Base-by-base conservation (phyloP, 192 early-diverging fungal genomes). In the Backusella australiensis region DNA sequence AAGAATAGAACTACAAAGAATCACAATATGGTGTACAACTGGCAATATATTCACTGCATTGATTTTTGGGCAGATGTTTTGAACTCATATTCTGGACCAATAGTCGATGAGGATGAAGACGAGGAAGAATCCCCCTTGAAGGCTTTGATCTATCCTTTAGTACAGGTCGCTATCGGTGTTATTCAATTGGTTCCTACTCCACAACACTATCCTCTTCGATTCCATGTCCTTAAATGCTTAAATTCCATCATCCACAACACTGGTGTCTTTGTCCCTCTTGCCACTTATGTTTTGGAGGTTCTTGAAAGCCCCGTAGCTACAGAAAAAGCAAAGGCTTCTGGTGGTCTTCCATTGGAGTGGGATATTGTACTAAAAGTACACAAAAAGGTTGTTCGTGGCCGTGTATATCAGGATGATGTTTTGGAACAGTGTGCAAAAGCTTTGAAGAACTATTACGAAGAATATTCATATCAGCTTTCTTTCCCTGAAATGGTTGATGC, bases 401-500 rank as follows among this genome's bases (percentile, higher is more conserved):
- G 90, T 46, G 86, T 92, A 8, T 99, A 98, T 81, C 91, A 93
- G 72, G 91, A 93, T 42, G 93, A 93, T n/a, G 79, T 96, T 42
- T 88, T 93, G 34, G 95, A 99, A 69, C 88, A 95, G 79, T 82
- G 93, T 3, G 86, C 91, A 65, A 87, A 87, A 15, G 79, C 92
- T 29, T 85, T 98, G 63, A 90, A 92, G 23, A 91, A 94, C 65
- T 93, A 91, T 65, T 91, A 95, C 82, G 89, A 91, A 17, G 71
- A 89, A 21, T 92, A 89, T 74, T 90, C 91, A 29, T 84, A 86
- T 26, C 92, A 91, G 39, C 96, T 99, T 74, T 89, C 94, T 7
- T 99, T 99, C 89, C 97, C 98, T 12, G 98, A 99, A 81, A 86
- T 97, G 82, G 89, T 86, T 34, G 92, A 96, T 38, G 96, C 97